Evolutionary conservation across 2,329 filamentous ascomycete genomes (phyloP).

Genomic region (Neopestalotiopsis sp.): DNA sequence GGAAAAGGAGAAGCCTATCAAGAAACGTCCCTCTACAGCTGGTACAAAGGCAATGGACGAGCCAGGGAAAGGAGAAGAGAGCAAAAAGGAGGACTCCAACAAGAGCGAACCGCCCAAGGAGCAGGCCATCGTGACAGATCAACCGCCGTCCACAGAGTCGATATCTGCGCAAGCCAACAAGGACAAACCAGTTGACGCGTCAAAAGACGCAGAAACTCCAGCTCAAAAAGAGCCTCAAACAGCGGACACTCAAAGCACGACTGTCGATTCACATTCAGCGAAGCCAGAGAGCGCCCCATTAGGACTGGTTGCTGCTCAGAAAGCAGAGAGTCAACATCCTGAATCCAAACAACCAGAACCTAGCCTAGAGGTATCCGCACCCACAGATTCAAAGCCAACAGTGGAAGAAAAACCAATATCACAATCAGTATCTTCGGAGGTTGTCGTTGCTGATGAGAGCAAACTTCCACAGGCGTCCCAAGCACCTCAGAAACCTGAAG

Average conservation of each 20-base stretch:
- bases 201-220: not conserved
- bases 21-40: conserved; percentile 50
- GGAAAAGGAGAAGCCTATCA: conserved; percentile 60
- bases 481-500: conserved; percentile 2
- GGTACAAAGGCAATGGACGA: conserved; percentile 24
- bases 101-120: not conserved
- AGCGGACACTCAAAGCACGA: not conserved
- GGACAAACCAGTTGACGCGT: not conserved
- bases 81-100: conserved; percentile 27
- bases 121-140: not conserved
- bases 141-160: not conserved
- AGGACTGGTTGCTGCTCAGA: not conserved
- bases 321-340: not conserved
- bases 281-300: not conserved
- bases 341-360: not conserved
- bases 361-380: no score
- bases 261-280: not conserved
- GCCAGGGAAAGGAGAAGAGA: conserved; percentile 29
- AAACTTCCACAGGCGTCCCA: not conserved
- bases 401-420: conserved; percentile 23
- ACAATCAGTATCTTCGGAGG: conserved; percentile 25
- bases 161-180: not conserved
- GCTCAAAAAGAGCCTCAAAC: not conserved
- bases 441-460: not conserved
- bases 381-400: not conserved